These are phyloP conservation scores for Leccinellum luteum DNA, from an alignment of 768 basidiomycete species.

Conservation along the genomic window DNA sequence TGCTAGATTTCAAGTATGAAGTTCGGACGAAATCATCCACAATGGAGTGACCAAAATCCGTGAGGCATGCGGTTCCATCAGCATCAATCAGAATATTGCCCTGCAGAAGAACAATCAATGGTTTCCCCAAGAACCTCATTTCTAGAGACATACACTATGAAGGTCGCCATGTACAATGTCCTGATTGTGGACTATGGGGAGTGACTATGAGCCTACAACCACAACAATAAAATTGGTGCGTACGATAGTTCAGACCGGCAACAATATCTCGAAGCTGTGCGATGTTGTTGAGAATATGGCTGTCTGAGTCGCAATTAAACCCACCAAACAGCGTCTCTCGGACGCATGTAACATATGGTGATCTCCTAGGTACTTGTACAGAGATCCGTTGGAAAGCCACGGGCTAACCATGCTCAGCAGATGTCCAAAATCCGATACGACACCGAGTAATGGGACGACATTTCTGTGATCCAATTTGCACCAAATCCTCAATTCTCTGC, in stretches of 20 bases:
- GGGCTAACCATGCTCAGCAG: slow-evolving; percentile 33
- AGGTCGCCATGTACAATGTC: slow-evolving; percentile 36
- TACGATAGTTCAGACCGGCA: slow-evolving; percentile 23
- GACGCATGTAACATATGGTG: background rate
- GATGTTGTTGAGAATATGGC: background rate
- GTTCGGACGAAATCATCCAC: slow-evolving; percentile 26
- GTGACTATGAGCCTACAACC: background rate
- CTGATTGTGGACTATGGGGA: slow-evolving; percentile 20
- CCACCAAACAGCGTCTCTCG: slow-evolving; percentile 11
- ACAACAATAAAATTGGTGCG: background rate
- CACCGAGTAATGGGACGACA: slow-evolving; percentile 31
- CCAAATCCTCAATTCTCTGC: slow-evolving; percentile 29
- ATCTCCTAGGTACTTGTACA: slow-evolving; percentile 20
- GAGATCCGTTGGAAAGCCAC: slow-evolving; percentile 29
- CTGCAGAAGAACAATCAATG: slow-evolving; percentile 6
- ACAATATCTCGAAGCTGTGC: slow-evolving; percentile 21
- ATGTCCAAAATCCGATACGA: slow-evolving; percentile 29
- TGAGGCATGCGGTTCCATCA: slow-evolving; percentile 39
- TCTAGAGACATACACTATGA: slow-evolving; percentile 29
- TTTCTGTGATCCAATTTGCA: slow-evolving; percentile 18
- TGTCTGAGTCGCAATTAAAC: background rate
- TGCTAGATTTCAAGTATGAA: slow-evolving; percentile 31
- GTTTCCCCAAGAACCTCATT: background rate
- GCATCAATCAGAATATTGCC: slow-evolving; percentile 45
- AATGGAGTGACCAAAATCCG: slow-evolving; percentile 46